Conservation (phyloP, 2,329 filamentous ascomycete genomes). For the Fusarium nisikadoi region DNA sequence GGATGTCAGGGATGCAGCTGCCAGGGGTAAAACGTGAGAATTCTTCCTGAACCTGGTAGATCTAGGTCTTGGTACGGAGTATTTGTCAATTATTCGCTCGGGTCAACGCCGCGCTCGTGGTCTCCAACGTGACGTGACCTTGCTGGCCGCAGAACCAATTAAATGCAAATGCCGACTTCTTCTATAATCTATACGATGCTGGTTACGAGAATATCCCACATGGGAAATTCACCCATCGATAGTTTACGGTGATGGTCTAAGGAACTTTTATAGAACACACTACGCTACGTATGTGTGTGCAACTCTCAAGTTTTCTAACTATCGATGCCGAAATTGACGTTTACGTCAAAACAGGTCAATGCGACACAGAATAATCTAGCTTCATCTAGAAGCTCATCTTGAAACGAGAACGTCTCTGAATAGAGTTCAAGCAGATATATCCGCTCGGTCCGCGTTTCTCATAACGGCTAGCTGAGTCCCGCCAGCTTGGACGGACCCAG, state of each 20-base stretch:
- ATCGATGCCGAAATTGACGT: background rate
- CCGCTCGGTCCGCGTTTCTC: background rate
- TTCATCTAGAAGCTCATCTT: constrained; percentile 11
- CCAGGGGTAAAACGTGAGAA: constrained; percentile 16
- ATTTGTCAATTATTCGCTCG: constrained; percentile 15
- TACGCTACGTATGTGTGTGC: background rate
- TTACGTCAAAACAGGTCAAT: constrained; percentile 1
- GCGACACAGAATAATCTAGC: background rate
- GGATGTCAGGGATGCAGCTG: constrained; percentile 5
- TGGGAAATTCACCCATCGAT: background rate
- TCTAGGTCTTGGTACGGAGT: constrained; percentile 1
- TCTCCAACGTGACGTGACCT: background rate
- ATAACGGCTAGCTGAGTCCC: background rate
- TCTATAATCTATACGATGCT: background rate
- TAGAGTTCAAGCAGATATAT: constrained; percentile 9
- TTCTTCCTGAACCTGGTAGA: background rate
- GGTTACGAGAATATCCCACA: background rate
- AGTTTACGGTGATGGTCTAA: background rate
- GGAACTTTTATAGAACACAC: background rate
- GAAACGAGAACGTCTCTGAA: background rate
- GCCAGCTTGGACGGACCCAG: background rate
- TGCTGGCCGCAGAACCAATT: constrained; percentile 3
- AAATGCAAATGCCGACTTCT: background rate
- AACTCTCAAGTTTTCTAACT: background rate
- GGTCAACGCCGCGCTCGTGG: background rate